Evolutionary conservation across 2,329 filamentous ascomycete species (phyloP), one percentile per base, ranked within the genome.

Genomic region (Rosellinia necatrix): DNA sequence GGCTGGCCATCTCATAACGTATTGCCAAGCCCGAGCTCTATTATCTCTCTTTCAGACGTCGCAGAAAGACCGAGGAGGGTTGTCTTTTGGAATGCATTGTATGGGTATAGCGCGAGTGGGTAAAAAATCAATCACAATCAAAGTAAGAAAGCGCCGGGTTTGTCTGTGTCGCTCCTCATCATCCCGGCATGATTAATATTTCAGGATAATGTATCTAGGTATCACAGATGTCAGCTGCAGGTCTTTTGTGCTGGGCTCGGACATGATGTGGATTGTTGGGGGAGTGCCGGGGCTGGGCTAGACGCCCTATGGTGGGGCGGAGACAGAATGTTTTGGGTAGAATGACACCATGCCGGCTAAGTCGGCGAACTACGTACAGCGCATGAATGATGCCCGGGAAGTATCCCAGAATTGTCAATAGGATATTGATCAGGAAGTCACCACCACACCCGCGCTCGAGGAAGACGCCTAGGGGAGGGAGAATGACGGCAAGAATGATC

Each of bases 401-500:
- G 74, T 85, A 87, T 75, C 84, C 86, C 70, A 87, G 77, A 64
- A 88, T 82, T 62, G 87, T 90, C 75, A 91, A 78, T 69, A 90
- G 81, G 75, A 91, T 86, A 81, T 91, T 91, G 82, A 92, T 91
- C 74, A 89, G 79, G 71, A 92, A 79, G 71, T 91, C 88, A 66
- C 85, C 84, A 73, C 84, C 84, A 75, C 88, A 91, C 68, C 89
- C 89, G 66, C 87, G 84, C 84, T 91, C 88, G 62, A 92, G 85
- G 83, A 92, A 91, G 71, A 92, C 89, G 77, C 89, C 89, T 43
- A 92, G 76, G 69, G 89, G 89, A 55, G 89, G 89, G 53, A 92
- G 81, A 76, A 92, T 75, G 79, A 92, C 81, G 78, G 89, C 89
- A 75, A 92, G 80, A 76, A 92, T 82, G 79, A 85, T 84, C 76